Percentiles rank a stretch among this genome's conserved stretches.
These are phyloP conservation scores for Aristolochia californica DNA, from an alignment of 164 flowering plant species.

Conservation along the genomic window DNA sequence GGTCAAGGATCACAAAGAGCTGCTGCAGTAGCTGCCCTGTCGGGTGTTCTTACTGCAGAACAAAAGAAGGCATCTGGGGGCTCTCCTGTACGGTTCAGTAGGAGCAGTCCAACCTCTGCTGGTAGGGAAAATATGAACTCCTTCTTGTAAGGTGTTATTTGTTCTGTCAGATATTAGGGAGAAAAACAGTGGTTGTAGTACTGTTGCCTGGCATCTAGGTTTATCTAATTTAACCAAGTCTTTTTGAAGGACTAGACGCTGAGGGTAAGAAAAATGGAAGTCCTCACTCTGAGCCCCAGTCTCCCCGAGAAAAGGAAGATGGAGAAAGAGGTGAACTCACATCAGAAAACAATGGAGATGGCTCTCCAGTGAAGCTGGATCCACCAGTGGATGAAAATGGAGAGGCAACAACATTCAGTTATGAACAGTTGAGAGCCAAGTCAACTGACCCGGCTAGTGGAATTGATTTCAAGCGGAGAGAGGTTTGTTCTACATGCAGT, in stretches of 20 bases:
- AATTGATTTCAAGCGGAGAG: constrained; percentile 83
- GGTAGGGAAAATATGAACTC: constrained; percentile 23
- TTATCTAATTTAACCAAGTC: not conserved
- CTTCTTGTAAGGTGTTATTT: not conserved
- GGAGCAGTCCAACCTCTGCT: constrained; percentile 34
- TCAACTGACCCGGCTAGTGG: constrained; percentile 80
- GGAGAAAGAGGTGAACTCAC: constrained; percentile 17
- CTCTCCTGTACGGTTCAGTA: constrained; percentile 41
- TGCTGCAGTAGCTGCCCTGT: constrained; percentile 97
- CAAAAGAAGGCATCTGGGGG: constrained; percentile 41
- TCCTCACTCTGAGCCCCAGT: constrained; percentile 33
- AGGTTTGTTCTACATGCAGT: constrained; percentile 37
- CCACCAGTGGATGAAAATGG: constrained; percentile 33
- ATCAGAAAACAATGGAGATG: constrained; percentile 42
- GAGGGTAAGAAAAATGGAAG: constrained; percentile 32
- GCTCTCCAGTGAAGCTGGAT: constrained; percentile 34
- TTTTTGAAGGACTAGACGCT: constrained; percentile 14
- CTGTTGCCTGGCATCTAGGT: too few species aligned
- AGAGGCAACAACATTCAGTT: constrained; percentile 41
- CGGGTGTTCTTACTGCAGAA: constrained; percentile 80
- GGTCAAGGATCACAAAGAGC: constrained; percentile 91
- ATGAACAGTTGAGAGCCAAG: constrained; percentile 68
- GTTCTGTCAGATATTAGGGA: too few species aligned
- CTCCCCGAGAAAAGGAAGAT: constrained; percentile 24
- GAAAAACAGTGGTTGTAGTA: too few species aligned